Evolutionary conservation across 129 eudicot genomes (phyloP).

Genomic region (Arctium lappa): DNA sequence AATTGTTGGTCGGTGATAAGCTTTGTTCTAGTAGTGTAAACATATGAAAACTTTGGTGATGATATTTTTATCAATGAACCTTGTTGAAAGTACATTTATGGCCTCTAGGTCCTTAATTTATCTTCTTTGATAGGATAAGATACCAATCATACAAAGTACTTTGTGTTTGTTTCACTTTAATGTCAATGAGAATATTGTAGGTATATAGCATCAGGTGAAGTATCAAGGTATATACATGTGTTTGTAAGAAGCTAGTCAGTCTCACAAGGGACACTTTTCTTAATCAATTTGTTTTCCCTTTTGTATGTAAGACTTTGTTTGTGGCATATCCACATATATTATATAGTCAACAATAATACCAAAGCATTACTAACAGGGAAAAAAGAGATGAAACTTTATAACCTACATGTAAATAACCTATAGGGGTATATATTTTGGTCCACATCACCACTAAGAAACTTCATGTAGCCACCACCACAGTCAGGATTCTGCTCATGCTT

Average conservation of each 20-base stretch:
- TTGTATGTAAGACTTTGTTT: slow-evolving; percentile 89
- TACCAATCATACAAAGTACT: slow-evolving; percentile 90
- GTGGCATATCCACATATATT: slow-evolving; percentile 92
- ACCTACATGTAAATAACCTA: slow-evolving; percentile 31
- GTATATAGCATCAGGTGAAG: slow-evolving; percentile 68
- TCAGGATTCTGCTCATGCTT: slow-evolving; percentile 91
- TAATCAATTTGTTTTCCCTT: slow-evolving; percentile 72
- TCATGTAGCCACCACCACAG: slow-evolving; percentile 92
- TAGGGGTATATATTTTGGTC: slow-evolving; percentile 78
- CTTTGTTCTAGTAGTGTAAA: too few species aligned
- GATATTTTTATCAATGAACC: too few species aligned
- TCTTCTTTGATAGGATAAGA: slow-evolving; percentile 78
- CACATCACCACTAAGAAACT: slow-evolving; percentile 64
- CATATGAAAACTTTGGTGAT: too few species aligned
- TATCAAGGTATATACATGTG: slow-evolving; percentile 88
- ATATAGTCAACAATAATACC: slow-evolving; percentile 48
- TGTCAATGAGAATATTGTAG: slow-evolving; percentile 84
- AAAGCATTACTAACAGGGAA: too few species aligned
- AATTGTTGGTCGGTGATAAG: too few species aligned
- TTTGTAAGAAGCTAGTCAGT: slow-evolving; percentile 59
- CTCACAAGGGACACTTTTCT: slow-evolving; percentile 94
- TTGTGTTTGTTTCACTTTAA: slow-evolving; percentile 80
- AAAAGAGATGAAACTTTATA: too few species aligned
- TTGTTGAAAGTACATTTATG: slow-evolving; percentile 50
- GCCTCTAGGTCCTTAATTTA: slow-evolving; percentile 80